Conservation (phyloP, 305 asterid genomes). For the Striga hermonthica region DNA sequence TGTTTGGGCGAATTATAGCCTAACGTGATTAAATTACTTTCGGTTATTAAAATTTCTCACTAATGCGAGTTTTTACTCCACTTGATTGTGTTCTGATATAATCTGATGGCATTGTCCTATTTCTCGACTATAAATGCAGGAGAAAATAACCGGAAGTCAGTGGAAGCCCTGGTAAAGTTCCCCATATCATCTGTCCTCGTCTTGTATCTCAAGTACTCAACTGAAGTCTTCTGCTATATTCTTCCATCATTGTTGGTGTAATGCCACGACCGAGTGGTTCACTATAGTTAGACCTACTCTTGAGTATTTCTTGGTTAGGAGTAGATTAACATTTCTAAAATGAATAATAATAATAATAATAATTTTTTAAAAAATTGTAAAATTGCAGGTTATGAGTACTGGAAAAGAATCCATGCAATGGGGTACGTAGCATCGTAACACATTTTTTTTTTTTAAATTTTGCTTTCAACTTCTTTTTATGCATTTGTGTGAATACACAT, state of each 20-base stretch:
- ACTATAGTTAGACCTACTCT: too few species aligned
- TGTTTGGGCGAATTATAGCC: not conserved
- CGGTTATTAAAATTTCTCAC: not conserved
- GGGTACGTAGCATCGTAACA: constrained; percentile 47
- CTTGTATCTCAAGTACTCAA: too few species aligned
- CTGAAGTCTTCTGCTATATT: too few species aligned
- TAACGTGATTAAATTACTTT: not conserved
- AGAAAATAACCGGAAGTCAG: constrained; percentile 58
- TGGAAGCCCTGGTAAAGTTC: constrained; percentile 76
- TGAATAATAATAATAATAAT: not conserved
- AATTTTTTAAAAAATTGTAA: not conserved
- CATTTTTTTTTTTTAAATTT: not conserved
- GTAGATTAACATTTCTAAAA: too few species aligned
- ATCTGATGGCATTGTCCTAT: not conserved
- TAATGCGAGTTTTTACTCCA: not conserved
- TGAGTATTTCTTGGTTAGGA: too few species aligned
- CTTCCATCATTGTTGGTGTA: too few species aligned
- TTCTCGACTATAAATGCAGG: constrained; percentile 41
- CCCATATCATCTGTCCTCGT: too few species aligned
- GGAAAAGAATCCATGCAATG: constrained; percentile 87
- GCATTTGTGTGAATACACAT: too few species aligned
- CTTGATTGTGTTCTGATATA: not conserved
- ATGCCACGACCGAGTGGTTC: too few species aligned
- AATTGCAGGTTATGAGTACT: constrained; percentile 61
- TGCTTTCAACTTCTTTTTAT: too few species aligned